Evolutionary conservation across 495 filamentous ascomycete genomes (phyloP).

Genomic region (Aspergillus wentii): DNA sequence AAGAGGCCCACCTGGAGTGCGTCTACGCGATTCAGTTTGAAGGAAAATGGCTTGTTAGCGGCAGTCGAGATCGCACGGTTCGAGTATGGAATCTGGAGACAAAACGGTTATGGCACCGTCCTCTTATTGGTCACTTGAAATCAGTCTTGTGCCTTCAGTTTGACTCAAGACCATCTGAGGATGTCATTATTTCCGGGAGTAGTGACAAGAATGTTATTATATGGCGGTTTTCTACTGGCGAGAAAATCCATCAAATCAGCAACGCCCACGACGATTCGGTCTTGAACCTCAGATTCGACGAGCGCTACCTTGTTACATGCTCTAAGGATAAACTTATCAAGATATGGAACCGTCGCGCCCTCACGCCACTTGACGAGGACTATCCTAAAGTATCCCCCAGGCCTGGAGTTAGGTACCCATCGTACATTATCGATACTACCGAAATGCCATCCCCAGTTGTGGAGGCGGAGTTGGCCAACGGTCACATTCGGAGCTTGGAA

Average conservation of each 20-base stretch:
- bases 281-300: conserved; percentile 91
- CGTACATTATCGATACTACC: conserved; percentile 50
- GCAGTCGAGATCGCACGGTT: conserved; percentile 82
- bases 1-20: conserved; percentile 86
- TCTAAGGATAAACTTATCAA: conserved; percentile 97
- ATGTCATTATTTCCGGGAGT: conserved; percentile 89
- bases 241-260: conserved; percentile 65
- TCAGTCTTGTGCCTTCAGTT: conserved; percentile 96
- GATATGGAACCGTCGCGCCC: conserved; percentile 77
- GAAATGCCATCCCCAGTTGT: conserved; percentile 40
- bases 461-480: conserved; percentile 35
- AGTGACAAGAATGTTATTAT: conserved; percentile 86
- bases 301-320: conserved; percentile 87
- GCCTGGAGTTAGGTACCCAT: conserved; percentile 40
- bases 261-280: conserved; percentile 86
- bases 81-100: conserved; percentile 89
- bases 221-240: conserved; percentile 89
- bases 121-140: conserved; percentile 70
- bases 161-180: conserved; percentile 84
- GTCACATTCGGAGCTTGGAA: conserved; percentile 30
- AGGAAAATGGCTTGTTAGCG: conserved; percentile 82
- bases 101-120: conserved; percentile 63
- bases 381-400: conserved; percentile 48
- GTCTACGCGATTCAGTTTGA: conserved; percentile 93
- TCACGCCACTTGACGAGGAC: conserved; percentile 63